A percentile compares a stretch with the other conserved stretches of the same genome.
Conservation (phyloP, 2,329 filamentous ascomycete genomes). For the Fusarium bulbicola region DNA sequence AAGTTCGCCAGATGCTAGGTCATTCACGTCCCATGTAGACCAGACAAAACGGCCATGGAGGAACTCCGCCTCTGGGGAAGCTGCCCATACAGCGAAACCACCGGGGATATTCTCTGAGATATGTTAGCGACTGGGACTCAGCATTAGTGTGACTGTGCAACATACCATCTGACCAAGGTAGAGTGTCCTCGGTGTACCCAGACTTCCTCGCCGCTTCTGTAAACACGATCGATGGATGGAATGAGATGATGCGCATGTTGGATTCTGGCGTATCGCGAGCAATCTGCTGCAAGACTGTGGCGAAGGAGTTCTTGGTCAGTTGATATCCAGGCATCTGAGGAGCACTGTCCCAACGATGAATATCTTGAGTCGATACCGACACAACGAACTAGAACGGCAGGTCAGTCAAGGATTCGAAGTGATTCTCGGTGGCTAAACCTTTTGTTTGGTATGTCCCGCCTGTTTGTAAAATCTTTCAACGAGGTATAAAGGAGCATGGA, state of each 20-base stretch:
- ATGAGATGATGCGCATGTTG: conserved; percentile 51
- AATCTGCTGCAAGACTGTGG: conserved; percentile 48
- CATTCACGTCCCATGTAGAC: conserved; percentile 62
- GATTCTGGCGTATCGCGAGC: conserved; percentile 45
- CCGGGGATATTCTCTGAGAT: conserved; percentile 50
- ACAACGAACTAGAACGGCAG: conserved; percentile 1
- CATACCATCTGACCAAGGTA: conserved; percentile 36
- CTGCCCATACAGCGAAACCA: conserved; percentile 53
- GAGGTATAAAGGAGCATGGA: conserved; percentile 24
- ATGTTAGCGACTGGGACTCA: not conserved
- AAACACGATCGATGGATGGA: conserved; percentile 52
- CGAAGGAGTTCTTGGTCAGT: conserved; percentile 50
- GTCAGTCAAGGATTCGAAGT: fast-evolving
- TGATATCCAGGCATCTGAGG: conserved; percentile 44
- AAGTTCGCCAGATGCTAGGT: conserved; percentile 43
- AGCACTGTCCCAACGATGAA: conserved; percentile 41
- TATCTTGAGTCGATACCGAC: conserved; percentile 29
- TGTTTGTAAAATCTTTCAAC: conserved; percentile 36
- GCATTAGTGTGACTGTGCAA: fast-evolving
- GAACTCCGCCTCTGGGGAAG: conserved; percentile 54
- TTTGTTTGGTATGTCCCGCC: conserved; percentile 5
- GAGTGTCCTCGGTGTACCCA: conserved; percentile 35
- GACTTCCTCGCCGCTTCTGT: conserved; percentile 41
- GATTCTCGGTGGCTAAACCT: not conserved
- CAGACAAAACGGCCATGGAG: conserved; percentile 58